Base-by-base conservation (phyloP, 768 basidiomycete species). In the Boletus reticuloceps region DNA sequence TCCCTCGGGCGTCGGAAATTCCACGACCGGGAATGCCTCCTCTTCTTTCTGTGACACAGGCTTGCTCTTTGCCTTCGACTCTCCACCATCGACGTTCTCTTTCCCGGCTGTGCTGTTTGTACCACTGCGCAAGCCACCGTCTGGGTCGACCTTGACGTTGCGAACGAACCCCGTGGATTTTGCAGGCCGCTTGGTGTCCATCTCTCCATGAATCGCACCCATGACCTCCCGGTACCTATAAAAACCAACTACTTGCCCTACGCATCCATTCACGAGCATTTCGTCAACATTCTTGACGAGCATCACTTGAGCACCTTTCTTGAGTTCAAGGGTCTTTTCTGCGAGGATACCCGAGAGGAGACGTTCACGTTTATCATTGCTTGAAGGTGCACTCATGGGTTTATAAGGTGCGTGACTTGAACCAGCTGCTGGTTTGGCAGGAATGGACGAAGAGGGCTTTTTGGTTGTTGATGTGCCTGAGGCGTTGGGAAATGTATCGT, bases 191-290 rank as follows among this genome's bases (percentile, higher is more conserved):
- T 70, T 67, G 43, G 56, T 64, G 48, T 64, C 65, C n/a, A 43
- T 63, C 38, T 69, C 72, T 29, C 56, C 64, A 3, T 51, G 51
- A 12, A 63, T 51, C 17, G 22, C 20, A 19, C 17, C 29, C 55
- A 61, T 58, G 19, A 68, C 63, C 20, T 64, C 60, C 4, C 60
- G 54, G 32, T 72, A 62, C 27, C 47, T 58, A 40, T 60, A 71
- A 65, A 89, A 89, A 1, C 80, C 82, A 19, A 85, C 67, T 4
- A 89, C 80, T 20, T 71, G 73, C 1, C 87, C 87, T 50, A 88
- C 81, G 38, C 79, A 81, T 1, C 87, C 87, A 62, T 89, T 89
- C 47, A 88, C 87, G n/a, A 89, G 77, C 36, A 75, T 61, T 29
- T 65, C 71, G 37, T 80, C 83, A 43, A 83, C 72, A 61, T 89